Percentiles rank a stretch among this genome's conserved stretches.
These are phyloP conservation scores for Drosera capensis DNA, from an alignment of 148 eudicot species.

Conservation along the genomic window DNA sequence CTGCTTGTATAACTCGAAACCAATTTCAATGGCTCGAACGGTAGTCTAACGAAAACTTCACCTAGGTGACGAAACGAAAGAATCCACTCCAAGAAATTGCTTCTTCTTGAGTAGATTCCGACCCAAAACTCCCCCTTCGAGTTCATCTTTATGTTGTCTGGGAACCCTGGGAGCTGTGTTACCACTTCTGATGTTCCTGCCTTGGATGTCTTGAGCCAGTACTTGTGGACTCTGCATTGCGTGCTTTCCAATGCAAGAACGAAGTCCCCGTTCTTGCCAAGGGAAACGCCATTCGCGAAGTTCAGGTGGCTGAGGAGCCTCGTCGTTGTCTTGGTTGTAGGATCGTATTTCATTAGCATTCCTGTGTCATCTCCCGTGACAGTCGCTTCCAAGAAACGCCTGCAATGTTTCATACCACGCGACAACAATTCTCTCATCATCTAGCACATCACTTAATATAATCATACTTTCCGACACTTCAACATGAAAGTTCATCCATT, in stretches of 20 bases:
- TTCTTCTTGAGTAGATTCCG: constrained; percentile 39
- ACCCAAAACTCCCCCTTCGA: constrained; percentile 68
- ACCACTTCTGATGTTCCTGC: constrained; percentile 27
- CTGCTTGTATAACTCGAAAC: constrained; percentile 13
- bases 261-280: constrained; percentile 31
- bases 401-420: constrained; percentile 6
- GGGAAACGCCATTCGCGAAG: constrained; percentile 74
- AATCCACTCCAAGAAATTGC: constrained; percentile 20
- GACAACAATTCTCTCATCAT: too few species aligned
- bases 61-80: constrained; percentile 40
- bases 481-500: too few species aligned
- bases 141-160: constrained; percentile 53
- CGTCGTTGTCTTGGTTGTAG: constrained; percentile 23
- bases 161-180: constrained; percentile 40
- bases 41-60: constrained; percentile 22
- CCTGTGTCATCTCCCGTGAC: constrained; percentile 51
- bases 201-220: constrained; percentile 31
- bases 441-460: too few species aligned
- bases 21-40: constrained; percentile 24
- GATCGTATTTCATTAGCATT: constrained; percentile 50
- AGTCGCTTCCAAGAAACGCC: constrained; percentile 41
- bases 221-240: constrained; percentile 29
- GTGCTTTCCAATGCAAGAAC: constrained; percentile 47
- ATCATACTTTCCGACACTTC: too few species aligned
- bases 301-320: constrained; percentile 29